phyloP scores from a whole-genome alignment of 441 rosid species.

The Jatropha multifida region DNA sequence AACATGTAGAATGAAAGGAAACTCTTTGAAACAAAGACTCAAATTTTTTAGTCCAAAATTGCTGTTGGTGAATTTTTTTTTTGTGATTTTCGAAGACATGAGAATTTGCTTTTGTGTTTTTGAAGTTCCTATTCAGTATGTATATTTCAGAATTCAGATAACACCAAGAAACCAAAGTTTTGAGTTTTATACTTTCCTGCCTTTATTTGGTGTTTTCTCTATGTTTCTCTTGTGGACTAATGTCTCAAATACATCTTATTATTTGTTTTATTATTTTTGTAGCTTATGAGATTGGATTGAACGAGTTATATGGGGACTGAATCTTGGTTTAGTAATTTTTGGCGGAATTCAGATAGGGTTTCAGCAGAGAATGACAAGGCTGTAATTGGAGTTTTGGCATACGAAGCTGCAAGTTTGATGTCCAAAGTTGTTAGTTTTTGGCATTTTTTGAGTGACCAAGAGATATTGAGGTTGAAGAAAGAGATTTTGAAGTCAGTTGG shows the following conservation, averaged over 20 bases:
- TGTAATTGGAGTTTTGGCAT: slow-evolving; percentile 53
- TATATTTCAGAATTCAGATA: too few relatives aligned
- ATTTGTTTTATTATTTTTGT: background rate
- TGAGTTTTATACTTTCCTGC: background rate
- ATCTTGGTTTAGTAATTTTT: slow-evolving; percentile 50
- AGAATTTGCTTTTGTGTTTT: background rate
- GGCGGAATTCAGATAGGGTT: slow-evolving; percentile 43
- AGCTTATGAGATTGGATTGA: slow-evolving; percentile 29
- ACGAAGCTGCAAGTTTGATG: slow-evolving; percentile 59
- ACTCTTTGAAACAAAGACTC: background rate
- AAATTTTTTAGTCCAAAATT: background rate
- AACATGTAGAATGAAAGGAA: background rate
- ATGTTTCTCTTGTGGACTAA: background rate
- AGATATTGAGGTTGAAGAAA: slow-evolving; percentile 41
- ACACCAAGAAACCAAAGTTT: too few relatives aligned
- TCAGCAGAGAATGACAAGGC: slow-evolving; percentile 37
- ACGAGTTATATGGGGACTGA: slow-evolving; percentile 43
- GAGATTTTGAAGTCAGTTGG: slow-evolving; percentile 48
- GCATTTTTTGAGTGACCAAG: slow-evolving; percentile 48
- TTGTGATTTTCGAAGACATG: too few relatives aligned
- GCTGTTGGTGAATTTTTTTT: too few relatives aligned
- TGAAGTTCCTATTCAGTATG: background rate
- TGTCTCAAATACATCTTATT: background rate
- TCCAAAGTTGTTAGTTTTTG: slow-evolving; percentile 51
- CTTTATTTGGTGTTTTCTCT: slow-evolving; percentile 4